Conservation (phyloP, 2,329 filamentous ascomycete genomes). For the Botryotinia convoluta region DNA sequence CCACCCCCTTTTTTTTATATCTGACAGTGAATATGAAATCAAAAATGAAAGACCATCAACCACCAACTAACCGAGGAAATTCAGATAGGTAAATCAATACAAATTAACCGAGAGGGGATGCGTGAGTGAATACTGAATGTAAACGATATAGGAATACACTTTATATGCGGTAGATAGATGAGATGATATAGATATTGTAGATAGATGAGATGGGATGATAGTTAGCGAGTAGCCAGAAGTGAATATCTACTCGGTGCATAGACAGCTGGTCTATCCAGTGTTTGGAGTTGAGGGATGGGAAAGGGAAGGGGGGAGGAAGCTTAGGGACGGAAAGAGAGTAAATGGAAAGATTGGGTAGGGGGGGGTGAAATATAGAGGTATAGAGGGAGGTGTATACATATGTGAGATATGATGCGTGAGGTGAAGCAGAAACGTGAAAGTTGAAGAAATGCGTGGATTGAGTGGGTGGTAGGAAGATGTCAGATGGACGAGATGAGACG, state of each 20-base stretch:
- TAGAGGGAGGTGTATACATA: background rate
- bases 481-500: background rate
- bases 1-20: too few relatives aligned
- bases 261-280: background rate
- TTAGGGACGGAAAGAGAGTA: background rate
- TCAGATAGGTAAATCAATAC: background rate
- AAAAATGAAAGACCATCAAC: too few relatives aligned
- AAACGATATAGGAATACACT: background rate
- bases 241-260: background rate
- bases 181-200: background rate
- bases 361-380: background rate
- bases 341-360: rapidly evolving
- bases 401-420: background rate
- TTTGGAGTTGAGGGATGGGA: background rate
- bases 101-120: background rate
- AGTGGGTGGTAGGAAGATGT: too few relatives aligned
- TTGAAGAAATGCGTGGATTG: background rate
- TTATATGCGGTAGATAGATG: background rate
- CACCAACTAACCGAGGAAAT: background rate
- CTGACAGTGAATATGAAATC: background rate
- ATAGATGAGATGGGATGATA: background rate
- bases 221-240: background rate
- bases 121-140: background rate
- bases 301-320: too few relatives aligned
- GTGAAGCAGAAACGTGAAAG: rapidly evolving